Percentiles rank a stretch among this genome's conserved stretches.
phyloP scores from a whole-genome alignment of 108 stramenopile genomes.

The Fragilariopsis cylindrus region DNA sequence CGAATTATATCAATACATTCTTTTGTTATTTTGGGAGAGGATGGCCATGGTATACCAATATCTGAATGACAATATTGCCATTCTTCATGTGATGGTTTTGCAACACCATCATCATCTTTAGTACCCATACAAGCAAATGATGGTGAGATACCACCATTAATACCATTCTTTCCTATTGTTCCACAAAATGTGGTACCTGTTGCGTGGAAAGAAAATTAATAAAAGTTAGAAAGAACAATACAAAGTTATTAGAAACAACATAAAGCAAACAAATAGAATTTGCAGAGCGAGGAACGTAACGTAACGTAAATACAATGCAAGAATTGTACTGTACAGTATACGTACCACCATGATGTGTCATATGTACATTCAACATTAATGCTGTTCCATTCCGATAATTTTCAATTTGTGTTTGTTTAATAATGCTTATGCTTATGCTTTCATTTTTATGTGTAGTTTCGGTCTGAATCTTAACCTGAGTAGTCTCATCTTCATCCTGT shows the following conservation, averaged over 20 bases:
- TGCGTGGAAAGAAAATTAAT: too few species aligned
- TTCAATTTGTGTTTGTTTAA: slow-evolving; percentile 27
- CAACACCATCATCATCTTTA: background rate
- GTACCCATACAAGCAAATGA: background rate
- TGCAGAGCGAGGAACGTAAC: too few species aligned
- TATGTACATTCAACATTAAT: slow-evolving; percentile 42
- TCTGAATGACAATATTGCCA: slow-evolving; percentile 1
- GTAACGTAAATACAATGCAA: too few species aligned
- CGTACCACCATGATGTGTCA: slow-evolving; percentile 54
- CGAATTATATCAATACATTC: background rate
- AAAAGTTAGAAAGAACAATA: too few species aligned
- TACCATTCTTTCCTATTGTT: background rate
- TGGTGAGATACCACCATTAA: background rate
- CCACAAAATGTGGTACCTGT: background rate
- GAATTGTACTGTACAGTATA: slow-evolving; percentile 19
- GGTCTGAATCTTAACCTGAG: too few species aligned
- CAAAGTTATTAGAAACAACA: too few species aligned
- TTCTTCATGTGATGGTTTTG: background rate
- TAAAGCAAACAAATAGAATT: too few species aligned
- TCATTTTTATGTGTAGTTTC: too few species aligned
- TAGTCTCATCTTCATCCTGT: too few species aligned
- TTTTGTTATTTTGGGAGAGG: background rate
- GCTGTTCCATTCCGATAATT: slow-evolving; percentile 33
- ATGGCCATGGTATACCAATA: background rate
- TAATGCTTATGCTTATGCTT: background rate